These are phyloP conservation scores for Lactuca sativa DNA, from an alignment of 129 eudicot genomes.

Conservation along the genomic window DNA sequence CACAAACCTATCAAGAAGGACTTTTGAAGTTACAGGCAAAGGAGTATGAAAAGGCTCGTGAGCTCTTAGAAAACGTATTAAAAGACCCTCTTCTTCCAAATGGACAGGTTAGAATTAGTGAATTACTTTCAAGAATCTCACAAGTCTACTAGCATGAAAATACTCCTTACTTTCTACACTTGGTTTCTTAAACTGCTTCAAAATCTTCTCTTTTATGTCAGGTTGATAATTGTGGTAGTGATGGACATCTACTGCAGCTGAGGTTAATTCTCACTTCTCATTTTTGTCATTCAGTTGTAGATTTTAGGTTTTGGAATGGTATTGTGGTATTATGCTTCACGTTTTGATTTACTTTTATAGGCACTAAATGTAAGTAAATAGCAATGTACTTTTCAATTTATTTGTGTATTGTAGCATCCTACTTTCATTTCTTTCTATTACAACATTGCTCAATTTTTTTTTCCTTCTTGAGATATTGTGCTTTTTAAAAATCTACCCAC, in stretches of 20 bases:
- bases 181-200: slow-evolving; percentile 10
- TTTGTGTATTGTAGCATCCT: not conserved
- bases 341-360: not conserved
- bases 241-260: slow-evolving; percentile 88
- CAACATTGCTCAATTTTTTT: too few species aligned
- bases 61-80: slow-evolving; percentile 71
- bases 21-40: slow-evolving; percentile 75
- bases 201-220: slow-evolving; percentile 26
- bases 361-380: not conserved
- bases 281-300: slow-evolving; percentile 11
- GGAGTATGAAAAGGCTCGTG: slow-evolving; percentile 84
- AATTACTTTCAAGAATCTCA: slow-evolving; percentile 1
- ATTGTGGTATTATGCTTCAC: slow-evolving; percentile 17
- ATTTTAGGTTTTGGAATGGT: slow-evolving; percentile 18
- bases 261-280: slow-evolving; percentile 42
- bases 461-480: not conserved
- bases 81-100: slow-evolving; percentile 70
- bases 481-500: not conserved
- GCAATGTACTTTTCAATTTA: too few species aligned
- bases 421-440: not conserved
- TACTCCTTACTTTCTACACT: slow-evolving; percentile 5
- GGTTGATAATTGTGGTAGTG: slow-evolving; percentile 75
- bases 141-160: not conserved
- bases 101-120: slow-evolving; percentile 59
- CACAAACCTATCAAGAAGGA: slow-evolving; percentile 93